Conservation (phyloP, 306 rosid genomes). For the Dicorynia guianensis region DNA sequence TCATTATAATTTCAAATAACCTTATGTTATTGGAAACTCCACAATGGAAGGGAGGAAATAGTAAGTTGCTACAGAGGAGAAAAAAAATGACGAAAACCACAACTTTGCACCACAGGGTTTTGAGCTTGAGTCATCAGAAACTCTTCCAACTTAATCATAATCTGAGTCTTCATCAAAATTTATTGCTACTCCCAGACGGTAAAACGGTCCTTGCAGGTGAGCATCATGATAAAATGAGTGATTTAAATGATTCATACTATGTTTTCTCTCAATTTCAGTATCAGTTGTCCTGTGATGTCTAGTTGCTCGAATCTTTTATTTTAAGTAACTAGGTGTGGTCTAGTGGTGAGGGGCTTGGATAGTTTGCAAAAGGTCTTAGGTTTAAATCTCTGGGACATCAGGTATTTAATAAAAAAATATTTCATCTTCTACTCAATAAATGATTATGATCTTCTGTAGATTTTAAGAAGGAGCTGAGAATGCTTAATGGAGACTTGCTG, state of each 20-base stretch:
- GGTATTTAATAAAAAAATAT: background rate
- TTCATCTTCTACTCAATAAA: slow-evolving; percentile 20
- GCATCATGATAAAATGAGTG: slow-evolving; percentile 14
- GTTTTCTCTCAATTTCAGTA: slow-evolving; percentile 3
- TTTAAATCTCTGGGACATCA: no score
- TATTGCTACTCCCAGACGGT: background rate
- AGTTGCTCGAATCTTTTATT: background rate
- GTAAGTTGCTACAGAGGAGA: background rate
- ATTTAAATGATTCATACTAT: slow-evolving; percentile 6
- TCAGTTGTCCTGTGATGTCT: slow-evolving; percentile 15
- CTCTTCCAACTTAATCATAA: background rate
- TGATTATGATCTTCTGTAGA: slow-evolving; percentile 49
- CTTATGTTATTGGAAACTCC: no score
- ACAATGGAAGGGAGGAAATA: background rate
- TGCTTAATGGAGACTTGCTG: slow-evolving; percentile 85
- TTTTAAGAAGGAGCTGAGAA: slow-evolving; percentile 88
- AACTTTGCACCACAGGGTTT: slow-evolving; percentile 12
- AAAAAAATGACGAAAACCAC: background rate
- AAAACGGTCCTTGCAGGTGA: background rate
- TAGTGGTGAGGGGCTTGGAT: no score
- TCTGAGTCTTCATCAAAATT: slow-evolving; percentile 11
- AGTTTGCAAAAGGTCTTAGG: no score
- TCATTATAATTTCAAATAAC: no score
- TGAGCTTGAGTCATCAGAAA: background rate
- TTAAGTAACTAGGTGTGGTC: no score